phyloP scores from a whole-genome alignment of 768 basidiomycete genomes.

The Inosperma sp. region DNA sequence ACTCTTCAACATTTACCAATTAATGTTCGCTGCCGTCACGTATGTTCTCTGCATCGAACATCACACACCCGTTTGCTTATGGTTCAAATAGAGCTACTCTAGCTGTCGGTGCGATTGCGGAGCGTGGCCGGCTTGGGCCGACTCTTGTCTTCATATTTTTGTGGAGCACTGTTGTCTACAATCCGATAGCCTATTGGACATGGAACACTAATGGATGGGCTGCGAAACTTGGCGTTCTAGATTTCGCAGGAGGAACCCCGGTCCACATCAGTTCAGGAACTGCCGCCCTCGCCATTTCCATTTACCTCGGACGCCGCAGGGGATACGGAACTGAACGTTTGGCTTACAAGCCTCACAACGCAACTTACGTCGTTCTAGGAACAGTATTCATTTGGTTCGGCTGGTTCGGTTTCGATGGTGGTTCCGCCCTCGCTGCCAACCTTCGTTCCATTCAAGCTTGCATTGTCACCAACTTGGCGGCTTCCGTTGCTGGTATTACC shows the following conservation, averaged over 20 bases:
- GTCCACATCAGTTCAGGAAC: constrained; percentile 95
- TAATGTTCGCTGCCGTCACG: constrained; percentile 90
- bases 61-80: constrained; percentile 20
- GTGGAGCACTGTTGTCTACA: constrained; percentile 88
- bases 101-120: constrained; percentile 89
- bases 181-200: constrained; percentile 94
- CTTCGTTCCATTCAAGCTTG: constrained; percentile 84
- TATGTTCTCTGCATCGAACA: constrained; percentile 31
- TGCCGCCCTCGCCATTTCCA: constrained; percentile 84
- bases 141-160: constrained; percentile 84
- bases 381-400: constrained; percentile 93
- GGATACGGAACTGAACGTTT: constrained; percentile 90
- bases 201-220: constrained; percentile 86
- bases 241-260: constrained; percentile 94
- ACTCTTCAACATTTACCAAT: constrained; percentile 80
- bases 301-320: constrained; percentile 86
- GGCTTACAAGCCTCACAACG: constrained; percentile 92
- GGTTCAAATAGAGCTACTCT: constrained; percentile 62
- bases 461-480: constrained; percentile 91
- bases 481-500: constrained; percentile 79
- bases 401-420: constrained; percentile 97
- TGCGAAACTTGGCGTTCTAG: constrained; percentile 72
- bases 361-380: constrained; percentile 88
- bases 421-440: constrained; percentile 85
- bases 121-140: constrained; percentile 82